Conservation (phyloP, 2,329 filamentous ascomycete genomes). For the Cadophora gregata region DNA sequence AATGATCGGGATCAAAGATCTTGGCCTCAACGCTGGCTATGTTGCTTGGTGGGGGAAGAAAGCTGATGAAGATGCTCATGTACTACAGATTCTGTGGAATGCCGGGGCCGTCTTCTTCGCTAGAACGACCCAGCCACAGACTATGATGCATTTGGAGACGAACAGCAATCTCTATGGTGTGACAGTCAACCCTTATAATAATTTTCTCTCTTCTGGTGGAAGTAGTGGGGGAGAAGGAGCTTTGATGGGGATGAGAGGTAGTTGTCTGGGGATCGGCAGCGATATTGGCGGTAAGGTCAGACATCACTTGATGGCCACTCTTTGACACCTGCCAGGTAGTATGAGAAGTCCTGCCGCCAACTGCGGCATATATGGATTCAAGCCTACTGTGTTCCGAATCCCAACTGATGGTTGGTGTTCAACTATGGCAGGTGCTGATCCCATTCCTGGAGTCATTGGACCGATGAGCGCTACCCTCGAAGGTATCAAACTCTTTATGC, state of each 20-base stretch:
- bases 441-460: constrained; percentile 31
- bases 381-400: constrained; percentile 50
- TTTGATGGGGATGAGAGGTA: constrained; percentile 57
- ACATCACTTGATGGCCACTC: neutral
- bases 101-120: constrained; percentile 59
- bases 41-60: constrained; percentile 52
- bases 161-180: constrained; percentile 37
- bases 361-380: constrained; percentile 56
- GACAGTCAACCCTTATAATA: constrained; percentile 59
- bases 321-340: constrained; percentile 35
- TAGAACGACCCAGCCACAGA: constrained; percentile 60
- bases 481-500: constrained; percentile 50
- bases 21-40: constrained; percentile 55
- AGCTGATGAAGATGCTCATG: constrained; percentile 52
- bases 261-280: constrained; percentile 64
- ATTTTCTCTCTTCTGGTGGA: constrained; percentile 63
- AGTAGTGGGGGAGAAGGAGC: constrained; percentile 68
- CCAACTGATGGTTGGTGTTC: constrained; percentile 51
- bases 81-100: constrained; percentile 52
- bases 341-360: constrained; percentile 51
- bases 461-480: constrained; percentile 53
- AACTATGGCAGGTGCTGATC: constrained; percentile 50
- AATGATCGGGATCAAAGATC: constrained; percentile 55
- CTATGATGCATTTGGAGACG: constrained; percentile 54
- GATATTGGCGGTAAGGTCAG: constrained; percentile 56